Percentiles rank a stretch among this genome's conserved stretches.
Conservation (phyloP, 208 protist species). For the Angomonas desouzai region DNA sequence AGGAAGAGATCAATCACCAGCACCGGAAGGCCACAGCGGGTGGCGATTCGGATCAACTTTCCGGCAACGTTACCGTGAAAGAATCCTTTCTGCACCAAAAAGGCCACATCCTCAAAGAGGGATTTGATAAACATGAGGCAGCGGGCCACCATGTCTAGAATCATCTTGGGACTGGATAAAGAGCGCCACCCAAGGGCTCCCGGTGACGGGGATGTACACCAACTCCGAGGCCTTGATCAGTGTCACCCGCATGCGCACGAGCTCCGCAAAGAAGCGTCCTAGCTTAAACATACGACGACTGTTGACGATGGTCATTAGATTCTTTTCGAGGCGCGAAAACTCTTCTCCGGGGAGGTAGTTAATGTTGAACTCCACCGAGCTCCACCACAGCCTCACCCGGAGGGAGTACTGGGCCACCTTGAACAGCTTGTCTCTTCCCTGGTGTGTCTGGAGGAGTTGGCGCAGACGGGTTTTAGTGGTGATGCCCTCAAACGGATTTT, state of each 20-base stretch:
- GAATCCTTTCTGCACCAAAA: conserved; percentile 87
- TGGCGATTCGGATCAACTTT: conserved; percentile 65
- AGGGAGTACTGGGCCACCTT: conserved; percentile 88
- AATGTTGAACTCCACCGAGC: conserved; percentile 66
- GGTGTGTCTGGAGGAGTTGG: conserved; percentile 88
- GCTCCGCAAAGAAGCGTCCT: conserved; percentile 85
- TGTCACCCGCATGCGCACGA: conserved; percentile 86
- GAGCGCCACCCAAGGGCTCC: conserved; percentile 72
- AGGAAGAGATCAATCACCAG: conserved; percentile 83
- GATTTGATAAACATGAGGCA: conserved; percentile 80
- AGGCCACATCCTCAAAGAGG: conserved; percentile 84
- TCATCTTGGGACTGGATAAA: conserved; percentile 92
- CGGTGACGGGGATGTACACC: conserved; percentile 77
- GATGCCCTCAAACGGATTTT: conserved; percentile 83
- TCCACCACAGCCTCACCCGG: conserved; percentile 76
- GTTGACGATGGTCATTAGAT: conserved; percentile 90
- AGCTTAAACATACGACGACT: conserved; percentile 83
- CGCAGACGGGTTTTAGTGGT: conserved; percentile 79
- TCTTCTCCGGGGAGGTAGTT: conserved; percentile 75
- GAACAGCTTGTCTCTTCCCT: conserved; percentile 88
- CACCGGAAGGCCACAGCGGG: conserved; percentile 73
- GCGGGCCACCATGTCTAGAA: conserved; percentile 81
- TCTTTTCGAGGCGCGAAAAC: conserved; percentile 73
- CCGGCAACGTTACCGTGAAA: conserved; percentile 84
- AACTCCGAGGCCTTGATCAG: conserved; percentile 87